Base-by-base conservation (phyloP, 139 green algal species). In the Tetraselmis striata region DNA sequence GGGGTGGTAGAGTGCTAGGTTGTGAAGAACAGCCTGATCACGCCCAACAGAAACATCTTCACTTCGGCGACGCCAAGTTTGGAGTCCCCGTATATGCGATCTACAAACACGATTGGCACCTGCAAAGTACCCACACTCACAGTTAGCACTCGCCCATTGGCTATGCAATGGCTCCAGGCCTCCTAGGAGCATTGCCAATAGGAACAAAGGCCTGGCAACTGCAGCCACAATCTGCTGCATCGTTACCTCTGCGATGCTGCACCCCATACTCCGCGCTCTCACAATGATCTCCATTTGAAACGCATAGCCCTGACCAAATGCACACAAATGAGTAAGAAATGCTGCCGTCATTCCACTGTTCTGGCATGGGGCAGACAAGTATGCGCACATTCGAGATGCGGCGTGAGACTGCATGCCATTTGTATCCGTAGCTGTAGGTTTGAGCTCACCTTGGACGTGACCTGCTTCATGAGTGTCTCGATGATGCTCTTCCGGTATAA, bases 211-310 rank as follows among this genome's bases (percentile, higher is more conserved):
- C n/a, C n/a, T n/a, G n/a, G 31, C 75, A 78, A 32, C 75, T 30
- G 31, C 75, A 79, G 31, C 32, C 26, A 29, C 1, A 23, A 75
- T 26, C 58, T 81, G 26, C 29, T 77, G 22, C 77, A 78, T 31
- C 75, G 77, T 80, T 59, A 93, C 92, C 89, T 98, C 95, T 1
- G 78, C 88, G 11, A 98, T 85, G 0, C 58, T 83, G 23, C 87
- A 90, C 0, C 93, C 89, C 27, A 83, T 29, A 1, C 87, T 82
- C 59, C 84, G 85, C 0, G 95, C 96, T 0, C 95, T 86, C 59
- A 98, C 95, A 22, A 97, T 95, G 28, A 98, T 96, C 86, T 99
- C 97, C 97, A 99, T 99, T 82, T 99, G 97, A 77, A 98, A 98
- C 0, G 94, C 94, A 76, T 98, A 98, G 78, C 94, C 84, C 77